Conservation (phyloP, 139 green algal species). For the Coelastrella sp. region DNA sequence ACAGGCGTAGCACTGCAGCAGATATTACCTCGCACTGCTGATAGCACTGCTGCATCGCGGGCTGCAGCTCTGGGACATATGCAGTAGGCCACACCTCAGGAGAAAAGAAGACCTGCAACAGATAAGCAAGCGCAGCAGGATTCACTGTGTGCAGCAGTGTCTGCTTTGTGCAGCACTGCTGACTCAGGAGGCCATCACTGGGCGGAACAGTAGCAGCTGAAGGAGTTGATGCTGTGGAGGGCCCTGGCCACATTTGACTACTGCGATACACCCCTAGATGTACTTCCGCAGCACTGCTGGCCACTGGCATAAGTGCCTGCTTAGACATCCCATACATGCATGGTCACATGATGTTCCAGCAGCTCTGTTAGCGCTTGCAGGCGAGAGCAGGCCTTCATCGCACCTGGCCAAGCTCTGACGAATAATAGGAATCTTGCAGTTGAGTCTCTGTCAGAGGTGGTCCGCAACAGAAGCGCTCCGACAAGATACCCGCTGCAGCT, state of each 20-base stretch:
- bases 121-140: not conserved
- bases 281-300: too few relatives aligned
- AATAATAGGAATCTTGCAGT: constrained; percentile 32
- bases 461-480: constrained; percentile 54
- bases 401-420: constrained; percentile 41
- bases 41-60: constrained; percentile 42
- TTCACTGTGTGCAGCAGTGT: not conserved
- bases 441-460: constrained; percentile 4
- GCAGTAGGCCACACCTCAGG: constrained; percentile 29
- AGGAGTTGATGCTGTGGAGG: not conserved
- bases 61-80: constrained; percentile 13
- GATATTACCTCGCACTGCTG: not conserved
- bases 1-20: constrained; percentile 35
- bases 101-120: constrained; percentile 52
- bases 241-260: too few relatives aligned
- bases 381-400: not conserved
- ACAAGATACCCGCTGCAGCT: constrained; percentile 44
- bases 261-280: too few relatives aligned
- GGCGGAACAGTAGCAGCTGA: too few relatives aligned
- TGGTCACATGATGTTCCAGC: too few relatives aligned
- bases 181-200: too few relatives aligned
- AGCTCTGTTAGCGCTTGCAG: too few relatives aligned
- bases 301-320: too few relatives aligned
- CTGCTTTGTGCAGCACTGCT: too few relatives aligned
- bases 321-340: too few relatives aligned